Conservation (phyloP, 768 basidiomycete species). For the Lentinula raphanica region DNA sequence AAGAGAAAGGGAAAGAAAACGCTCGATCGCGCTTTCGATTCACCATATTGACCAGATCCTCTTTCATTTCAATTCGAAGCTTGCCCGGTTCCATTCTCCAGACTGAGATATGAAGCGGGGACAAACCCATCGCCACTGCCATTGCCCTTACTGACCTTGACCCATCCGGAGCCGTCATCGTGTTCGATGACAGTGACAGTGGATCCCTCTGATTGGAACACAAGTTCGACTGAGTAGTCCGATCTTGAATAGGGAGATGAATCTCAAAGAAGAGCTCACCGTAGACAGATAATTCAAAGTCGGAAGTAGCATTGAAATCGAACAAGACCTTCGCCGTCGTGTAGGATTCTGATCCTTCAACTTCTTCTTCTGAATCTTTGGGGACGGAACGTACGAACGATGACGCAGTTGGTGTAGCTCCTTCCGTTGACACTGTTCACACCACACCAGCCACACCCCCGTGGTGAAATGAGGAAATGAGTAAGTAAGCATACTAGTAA, state of each 20-base stretch:
- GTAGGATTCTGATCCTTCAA: slow-evolving; percentile 38
- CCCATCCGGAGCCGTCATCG: slow-evolving; percentile 86
- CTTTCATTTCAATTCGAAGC: too few species aligned
- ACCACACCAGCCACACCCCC: too few species aligned
- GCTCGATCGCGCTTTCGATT: too few species aligned
- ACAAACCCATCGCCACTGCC: slow-evolving; percentile 62
- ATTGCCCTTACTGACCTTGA: slow-evolving; percentile 69
- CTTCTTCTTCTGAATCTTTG: too few species aligned
- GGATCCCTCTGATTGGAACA: slow-evolving; percentile 51
- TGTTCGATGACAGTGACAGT: slow-evolving; percentile 65
- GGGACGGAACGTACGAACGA: slow-evolving; percentile 44
- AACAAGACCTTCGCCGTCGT: slow-evolving; percentile 62
- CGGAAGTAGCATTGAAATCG: slow-evolving; percentile 69
- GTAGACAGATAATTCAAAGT: slow-evolving; percentile 67
- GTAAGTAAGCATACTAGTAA: background rate
- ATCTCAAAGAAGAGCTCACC: slow-evolving; percentile 37
- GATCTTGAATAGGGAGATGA: slow-evolving; percentile 5
- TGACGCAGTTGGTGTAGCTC: slow-evolving; percentile 42
- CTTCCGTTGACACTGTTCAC: background rate
- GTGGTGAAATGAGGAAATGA: background rate
- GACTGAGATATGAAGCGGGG: slow-evolving; percentile 81
- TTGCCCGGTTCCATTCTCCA: slow-evolving; percentile 24
- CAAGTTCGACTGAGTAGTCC: too few species aligned
- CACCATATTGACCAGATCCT: slow-evolving; percentile 50
- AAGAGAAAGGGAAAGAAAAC: background rate